Evolutionary conservation across 1,284 basidiomycete genomes (phyloP).

Genomic region (Austroboletus olivaceoglutinosus): DNA sequence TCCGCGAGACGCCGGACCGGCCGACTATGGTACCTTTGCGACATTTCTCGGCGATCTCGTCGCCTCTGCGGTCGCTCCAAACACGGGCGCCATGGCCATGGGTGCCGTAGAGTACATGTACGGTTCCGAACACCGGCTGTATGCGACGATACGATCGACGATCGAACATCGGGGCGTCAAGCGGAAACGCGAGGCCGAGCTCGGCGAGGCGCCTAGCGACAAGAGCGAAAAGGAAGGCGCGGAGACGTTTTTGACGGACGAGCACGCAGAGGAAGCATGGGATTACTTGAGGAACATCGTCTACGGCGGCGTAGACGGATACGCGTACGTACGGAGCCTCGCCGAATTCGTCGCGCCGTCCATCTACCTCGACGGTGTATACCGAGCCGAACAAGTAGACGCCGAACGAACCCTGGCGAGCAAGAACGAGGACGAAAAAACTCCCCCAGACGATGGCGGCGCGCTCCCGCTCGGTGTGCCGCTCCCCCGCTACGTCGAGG

Average conservation of each 20-base stretch:
- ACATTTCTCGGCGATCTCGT: conserved; percentile 38
- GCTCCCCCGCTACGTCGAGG: conserved; percentile 56
- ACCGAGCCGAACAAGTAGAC: no score
- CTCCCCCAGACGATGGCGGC: not conserved
- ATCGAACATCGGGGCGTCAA: conserved; percentile 22
- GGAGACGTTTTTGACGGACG: conserved; percentile 47
- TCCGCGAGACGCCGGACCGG: conserved; percentile 49
- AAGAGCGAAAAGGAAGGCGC: not conserved
- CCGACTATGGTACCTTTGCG: conserved; percentile 63
- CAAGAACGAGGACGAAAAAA: not conserved
- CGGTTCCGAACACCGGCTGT: conserved; percentile 38
- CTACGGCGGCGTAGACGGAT: conserved; percentile 70
- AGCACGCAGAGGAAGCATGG: conserved; percentile 52
- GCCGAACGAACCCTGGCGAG: no score
- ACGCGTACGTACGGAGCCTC: conserved; percentile 70
- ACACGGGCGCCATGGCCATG: not conserved
- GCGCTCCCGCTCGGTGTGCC: conserved; percentile 40
- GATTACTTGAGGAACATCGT: conserved; percentile 65
- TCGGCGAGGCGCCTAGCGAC: conserved; percentile 7
- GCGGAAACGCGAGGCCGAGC: conserved; percentile 13
- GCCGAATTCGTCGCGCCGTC: conserved; percentile 57
- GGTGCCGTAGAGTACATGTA: conserved; percentile 18
- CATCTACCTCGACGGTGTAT: conserved; percentile 8
- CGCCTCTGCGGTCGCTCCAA: conserved; percentile 19
- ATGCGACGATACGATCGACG: conserved; percentile 34